Base-by-base conservation (phyloP, 2,329 filamentous ascomycete genomes). In the Talaromyces sp. region DNA sequence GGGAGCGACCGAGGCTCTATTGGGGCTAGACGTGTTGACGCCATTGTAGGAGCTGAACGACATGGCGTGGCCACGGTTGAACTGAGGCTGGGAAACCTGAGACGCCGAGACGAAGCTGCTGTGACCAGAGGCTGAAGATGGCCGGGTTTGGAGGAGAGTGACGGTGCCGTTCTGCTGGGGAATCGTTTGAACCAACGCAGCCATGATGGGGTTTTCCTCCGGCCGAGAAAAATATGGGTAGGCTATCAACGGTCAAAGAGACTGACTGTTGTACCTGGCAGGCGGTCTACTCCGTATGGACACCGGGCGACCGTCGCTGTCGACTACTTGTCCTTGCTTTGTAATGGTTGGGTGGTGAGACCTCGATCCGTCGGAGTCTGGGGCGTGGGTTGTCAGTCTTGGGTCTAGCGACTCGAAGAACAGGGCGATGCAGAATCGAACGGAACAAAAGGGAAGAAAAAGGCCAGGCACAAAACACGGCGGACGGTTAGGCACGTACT, bases 181-280 rank as follows among this genome's bases (percentile, higher is more conserved):
- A 74, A 90, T 90, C 65, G 89, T 87, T 80, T 94, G 91, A 72
- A 93, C 89, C 82, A 94, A 83, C 77, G 90, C 89, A 82, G 90
- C 90, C 91, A 95, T 94, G 76, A 75, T 89, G 82, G 72, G 73
- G 68, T 67, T 65, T 62, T 31, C 18, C 50, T 53, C 14, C 16
- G 12, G n/a, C n/a, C 12, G 50, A 69, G 64, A 63, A 63, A 65
- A 66, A 62, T 66, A 64, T 55, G 61, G 66, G 31, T n/a, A 61
- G 60, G 58, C 64, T 64, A 62, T 61, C 52, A 63, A 57, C 23
- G 56, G 61, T 62, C 61, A 64, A 68, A 60, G 56, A 59, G 65
- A 62, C 63, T 61, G 65, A 62, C 63, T 61, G 65, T 55, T 44
- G 42, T 31, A 44, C 34, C 56, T 33, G 30, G 10, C 50, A 31